Evolutionary conservation across 495 filamentous ascomycete genomes (phyloP).

Genomic region (Daldinia concentrica): DNA sequence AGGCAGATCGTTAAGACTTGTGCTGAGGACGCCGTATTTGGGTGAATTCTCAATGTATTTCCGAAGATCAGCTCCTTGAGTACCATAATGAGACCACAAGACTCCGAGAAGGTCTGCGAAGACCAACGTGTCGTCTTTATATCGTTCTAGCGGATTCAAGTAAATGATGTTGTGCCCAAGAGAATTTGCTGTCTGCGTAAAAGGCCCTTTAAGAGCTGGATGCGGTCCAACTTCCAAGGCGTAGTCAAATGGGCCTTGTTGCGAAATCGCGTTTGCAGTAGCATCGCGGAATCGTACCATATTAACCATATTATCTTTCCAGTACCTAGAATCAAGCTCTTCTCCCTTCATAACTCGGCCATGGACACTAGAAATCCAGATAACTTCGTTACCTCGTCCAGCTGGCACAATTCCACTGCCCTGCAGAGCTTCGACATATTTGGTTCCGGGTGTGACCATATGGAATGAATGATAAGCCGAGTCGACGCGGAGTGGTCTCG

Average conservation of each 20-base stretch:
- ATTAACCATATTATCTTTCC: constrained; percentile 66
- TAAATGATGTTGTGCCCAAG: constrained; percentile 49
- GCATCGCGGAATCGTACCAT: constrained; percentile 67
- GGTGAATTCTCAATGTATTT: constrained; percentile 51
- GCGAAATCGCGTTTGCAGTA: constrained; percentile 49
- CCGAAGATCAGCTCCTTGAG: constrained; percentile 36
- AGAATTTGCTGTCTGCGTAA: constrained; percentile 52
- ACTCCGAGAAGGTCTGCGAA: constrained; percentile 60
- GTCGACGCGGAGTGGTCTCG: constrained; percentile 55
- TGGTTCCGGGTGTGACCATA: constrained; percentile 56
- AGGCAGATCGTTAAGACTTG: constrained; percentile 48
- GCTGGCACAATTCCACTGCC: constrained; percentile 40
- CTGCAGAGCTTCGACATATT: constrained; percentile 52
- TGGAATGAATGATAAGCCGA: constrained; percentile 71
- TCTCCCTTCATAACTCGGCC: constrained; percentile 29
- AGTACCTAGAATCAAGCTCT: constrained; percentile 57
- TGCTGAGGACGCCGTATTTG: constrained; percentile 38
- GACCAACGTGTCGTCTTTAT: constrained; percentile 44
- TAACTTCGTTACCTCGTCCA: constrained; percentile 35
- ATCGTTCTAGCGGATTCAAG: constrained; percentile 47
- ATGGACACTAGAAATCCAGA: constrained; percentile 55
- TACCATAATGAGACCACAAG: constrained; percentile 58
- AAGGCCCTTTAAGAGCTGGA: constrained; percentile 60
- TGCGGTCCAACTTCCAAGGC: constrained; percentile 68
- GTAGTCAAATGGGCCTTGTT: constrained; percentile 52